Base-by-base conservation (phyloP, 2,329 filamentous ascomycete species). In the Epichloe uncinata region DNA sequence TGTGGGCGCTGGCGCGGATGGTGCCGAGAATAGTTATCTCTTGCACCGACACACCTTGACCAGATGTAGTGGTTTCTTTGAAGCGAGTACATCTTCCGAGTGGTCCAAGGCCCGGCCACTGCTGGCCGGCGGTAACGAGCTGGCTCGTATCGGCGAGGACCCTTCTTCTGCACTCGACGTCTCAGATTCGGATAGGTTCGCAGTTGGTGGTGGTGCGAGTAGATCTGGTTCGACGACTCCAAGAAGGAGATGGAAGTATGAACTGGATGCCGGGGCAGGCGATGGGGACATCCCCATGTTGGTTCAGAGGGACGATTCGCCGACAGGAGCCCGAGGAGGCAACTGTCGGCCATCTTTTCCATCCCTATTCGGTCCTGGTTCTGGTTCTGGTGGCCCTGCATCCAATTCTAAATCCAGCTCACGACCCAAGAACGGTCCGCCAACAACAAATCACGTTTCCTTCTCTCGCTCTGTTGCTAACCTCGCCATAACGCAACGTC, bases 51-150 rank as follows among this genome's bases (percentile, higher is more conserved):
- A 96, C 60, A 95, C 91, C 40, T 72, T 97, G 57, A 83, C 86
- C 34, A 86, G 94, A 66, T 95, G 86, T 61, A 95, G 89, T 5
- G 89, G 88, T 15, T 96, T 95, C 72, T 97, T 97, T 63, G 87
- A 95, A 66, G 85, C 86, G 22, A 87, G 82, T 62, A 89, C 84
- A 42, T 88, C 81, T 59, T 81, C 84, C 51, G 83, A 90, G 63
- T 94, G 87, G 87, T 65, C 66, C 33, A 68, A 61, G 50, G 56
- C 58, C 9, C 59, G 55, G 9, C 60, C 57, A 51, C 63, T 55
- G 46, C 58, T 60, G 15, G 53, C 58, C 1, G 57, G 57, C 7
- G 65, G 66, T 4, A 66, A 66, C 47, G 71, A 81, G 52, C 65
- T 85, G 48, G 68, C 77, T 35, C 73, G 74, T 53, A 74, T 83